Base-by-base conservation (phyloP, 768 basidiomycete genomes). In the Pleurotus salmoneostramineus region DNA sequence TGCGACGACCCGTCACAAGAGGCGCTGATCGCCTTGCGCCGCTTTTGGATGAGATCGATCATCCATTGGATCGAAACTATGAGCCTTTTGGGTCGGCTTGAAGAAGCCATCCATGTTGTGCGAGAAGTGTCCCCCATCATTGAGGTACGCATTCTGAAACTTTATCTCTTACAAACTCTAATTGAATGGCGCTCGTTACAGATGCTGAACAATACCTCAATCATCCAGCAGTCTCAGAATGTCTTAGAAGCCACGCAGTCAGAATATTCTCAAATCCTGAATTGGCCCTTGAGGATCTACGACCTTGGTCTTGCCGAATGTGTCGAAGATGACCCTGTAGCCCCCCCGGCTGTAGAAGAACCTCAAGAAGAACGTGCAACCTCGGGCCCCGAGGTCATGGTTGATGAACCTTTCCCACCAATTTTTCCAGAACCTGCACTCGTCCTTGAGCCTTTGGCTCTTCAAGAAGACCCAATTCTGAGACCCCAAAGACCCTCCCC, bases 11-110 rank as follows among this genome's bases (percentile, higher is more conserved):
- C 5, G 31, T 37, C 7, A 56, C 35, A n/a, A 17, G 40, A n/a
- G 27, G 49, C 32, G 12, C 49, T 0, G 27, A 50, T 8, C 44
- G 49, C 12, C 15, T 40, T 17, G 10, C 14, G 2, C 21, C 21
- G 21, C 3, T 60, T 60, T 46, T 36, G 31, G 12, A 15, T 42
- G 35, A 32, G 15, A 6, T 33, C 56, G 15, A 12, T 60, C 7
- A 32, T 60, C 15, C 42, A 57, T 11, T 61, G 60, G 60, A 14
- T 58, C 2, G 60, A 61, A 44, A 48, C 45, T 5, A 50, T 40
- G 47, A 58, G 56, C 50, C 44, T 61, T 34, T 15, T 54, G 10
- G 10, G 44, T n/a, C 40, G 32, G 5, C 5, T 59, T 32, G 50
- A 33, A 12, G 52, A 55, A 42, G 40, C 37, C 7, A 15, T 55